Evolutionary conservation across 768 basidiomycete genomes (phyloP).

Genomic region (Naganishia onofrii): DNA sequence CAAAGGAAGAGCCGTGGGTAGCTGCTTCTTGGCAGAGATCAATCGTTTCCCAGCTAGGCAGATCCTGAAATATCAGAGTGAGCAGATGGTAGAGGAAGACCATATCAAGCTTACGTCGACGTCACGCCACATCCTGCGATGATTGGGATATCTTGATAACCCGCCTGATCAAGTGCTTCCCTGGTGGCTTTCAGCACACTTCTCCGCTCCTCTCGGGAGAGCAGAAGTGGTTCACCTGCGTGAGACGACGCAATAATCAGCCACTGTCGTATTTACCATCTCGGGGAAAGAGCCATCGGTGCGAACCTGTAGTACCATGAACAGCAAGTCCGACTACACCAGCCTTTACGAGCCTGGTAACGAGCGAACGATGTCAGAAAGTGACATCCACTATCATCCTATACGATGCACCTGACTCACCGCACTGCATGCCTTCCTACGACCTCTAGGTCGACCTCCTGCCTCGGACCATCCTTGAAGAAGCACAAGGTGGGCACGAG

Average conservation of each 20-base stretch:
- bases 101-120: conserved; percentile 8
- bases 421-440: conserved; percentile 48
- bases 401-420: neutral
- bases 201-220: conserved; percentile 46
- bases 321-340: conserved; percentile 48
- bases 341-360: conserved; percentile 37
- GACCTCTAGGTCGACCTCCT: conserved; percentile 51
- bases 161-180: conserved; percentile 28
- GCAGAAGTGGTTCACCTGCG: conserved; percentile 42
- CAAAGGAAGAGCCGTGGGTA: conserved; percentile 35
- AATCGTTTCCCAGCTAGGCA: conserved; percentile 33
- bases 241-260: neutral
- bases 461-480: conserved; percentile 46
- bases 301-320: conserved; percentile 43
- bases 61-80: neutral
- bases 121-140: conserved; percentile 26
- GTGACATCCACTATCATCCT: no score
- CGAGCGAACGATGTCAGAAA: no score
- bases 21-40: conserved; percentile 34
- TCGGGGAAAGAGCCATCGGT: neutral
- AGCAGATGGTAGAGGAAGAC: neutral
- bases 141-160: conserved; percentile 23
- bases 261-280: neutral
- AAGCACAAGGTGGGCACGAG: conserved; percentile 49
- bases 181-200: conserved; percentile 36